phyloP scores from a whole-genome alignment of 2,329 filamentous ascomycete species.

The Berkeleyomyces basicola region DNA sequence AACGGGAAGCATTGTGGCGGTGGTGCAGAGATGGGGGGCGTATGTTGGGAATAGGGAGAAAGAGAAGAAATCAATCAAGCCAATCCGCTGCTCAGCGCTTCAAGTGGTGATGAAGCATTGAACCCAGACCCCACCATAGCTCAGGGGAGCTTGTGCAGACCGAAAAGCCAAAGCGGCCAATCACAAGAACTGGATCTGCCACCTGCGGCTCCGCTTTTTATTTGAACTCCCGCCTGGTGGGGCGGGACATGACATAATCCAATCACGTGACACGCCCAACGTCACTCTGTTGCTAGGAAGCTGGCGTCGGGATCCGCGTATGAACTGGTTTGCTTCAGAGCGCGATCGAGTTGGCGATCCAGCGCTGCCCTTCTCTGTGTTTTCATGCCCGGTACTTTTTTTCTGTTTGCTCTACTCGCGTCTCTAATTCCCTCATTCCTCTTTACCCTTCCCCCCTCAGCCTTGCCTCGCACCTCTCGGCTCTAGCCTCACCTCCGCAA shows the following conservation, averaged over 20 bases:
- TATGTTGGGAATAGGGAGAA: not conserved
- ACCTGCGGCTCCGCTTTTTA: not conserved
- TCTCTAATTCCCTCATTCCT: not conserved
- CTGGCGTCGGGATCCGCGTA: not conserved
- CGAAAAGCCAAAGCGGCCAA: not conserved
- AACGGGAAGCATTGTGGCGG: constrained; percentile 40
- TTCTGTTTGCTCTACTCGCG: not conserved
- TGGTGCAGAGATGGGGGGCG: not conserved
- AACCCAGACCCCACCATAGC: not conserved
- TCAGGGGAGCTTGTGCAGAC: not conserved
- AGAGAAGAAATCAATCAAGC: not conserved
- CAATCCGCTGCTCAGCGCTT: not conserved
- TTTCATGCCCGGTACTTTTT: not conserved
- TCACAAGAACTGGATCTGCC: not conserved
- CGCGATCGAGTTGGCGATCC: not conserved
- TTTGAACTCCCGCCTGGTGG: not conserved
- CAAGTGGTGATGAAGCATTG: not conserved
- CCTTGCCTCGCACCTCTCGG: not conserved
- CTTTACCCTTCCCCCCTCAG: not conserved
- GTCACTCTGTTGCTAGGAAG: not conserved
- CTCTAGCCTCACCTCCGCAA: not conserved
- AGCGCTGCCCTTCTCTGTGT: no score
- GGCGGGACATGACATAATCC: not conserved
- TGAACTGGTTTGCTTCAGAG: not conserved
- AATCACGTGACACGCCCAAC: not conserved